Percentiles rank a stretch among this genome's conserved stretches.
phyloP scores from a whole-genome alignment of 306 rosid genomes.

The Rosa lucieae region DNA sequence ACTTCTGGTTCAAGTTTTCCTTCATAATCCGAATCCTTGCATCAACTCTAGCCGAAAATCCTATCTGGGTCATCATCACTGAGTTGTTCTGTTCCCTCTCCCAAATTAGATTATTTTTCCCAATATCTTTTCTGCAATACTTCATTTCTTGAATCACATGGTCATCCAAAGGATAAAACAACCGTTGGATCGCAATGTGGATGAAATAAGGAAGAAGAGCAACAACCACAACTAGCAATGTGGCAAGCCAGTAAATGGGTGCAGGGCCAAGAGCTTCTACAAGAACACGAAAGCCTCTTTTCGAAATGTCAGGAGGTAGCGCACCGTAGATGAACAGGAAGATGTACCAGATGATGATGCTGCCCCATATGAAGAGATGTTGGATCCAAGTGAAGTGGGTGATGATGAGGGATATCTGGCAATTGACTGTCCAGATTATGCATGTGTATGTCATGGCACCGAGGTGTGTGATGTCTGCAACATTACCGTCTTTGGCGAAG shows the following conservation, averaged over 20 bases:
- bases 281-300: slow-evolving; percentile 16
- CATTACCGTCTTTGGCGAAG: slow-evolving; percentile 19
- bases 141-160: slow-evolving; percentile 39
- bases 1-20: slow-evolving; percentile 23
- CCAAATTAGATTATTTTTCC: slow-evolving; percentile 20
- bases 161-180: slow-evolving; percentile 35
- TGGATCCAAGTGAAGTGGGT: slow-evolving; percentile 45
- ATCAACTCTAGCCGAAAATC: slow-evolving; percentile 35
- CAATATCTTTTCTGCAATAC: slow-evolving; percentile 25
- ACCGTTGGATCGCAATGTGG: slow-evolving; percentile 27
- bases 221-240: slow-evolving; percentile 23
- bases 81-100: slow-evolving; percentile 32
- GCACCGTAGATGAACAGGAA: slow-evolving; percentile 28
- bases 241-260: slow-evolving; percentile 29
- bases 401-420: slow-evolving; percentile 35
- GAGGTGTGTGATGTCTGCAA: slow-evolving; percentile 25
- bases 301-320: slow-evolving; percentile 26
- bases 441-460: slow-evolving; percentile 30
- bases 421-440: slow-evolving; percentile 39
- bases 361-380: slow-evolving; percentile 40
- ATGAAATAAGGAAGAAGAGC: slow-evolving; percentile 33
- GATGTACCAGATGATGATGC: slow-evolving; percentile 31
- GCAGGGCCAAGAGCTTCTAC: slow-evolving; percentile 23
- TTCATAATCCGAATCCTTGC: slow-evolving; percentile 25
- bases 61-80: slow-evolving; percentile 22